These are phyloP conservation scores for Thalassiosira mediterranea DNA, from an alignment of 352 stramenopile species.

Conservation along the genomic window DNA sequence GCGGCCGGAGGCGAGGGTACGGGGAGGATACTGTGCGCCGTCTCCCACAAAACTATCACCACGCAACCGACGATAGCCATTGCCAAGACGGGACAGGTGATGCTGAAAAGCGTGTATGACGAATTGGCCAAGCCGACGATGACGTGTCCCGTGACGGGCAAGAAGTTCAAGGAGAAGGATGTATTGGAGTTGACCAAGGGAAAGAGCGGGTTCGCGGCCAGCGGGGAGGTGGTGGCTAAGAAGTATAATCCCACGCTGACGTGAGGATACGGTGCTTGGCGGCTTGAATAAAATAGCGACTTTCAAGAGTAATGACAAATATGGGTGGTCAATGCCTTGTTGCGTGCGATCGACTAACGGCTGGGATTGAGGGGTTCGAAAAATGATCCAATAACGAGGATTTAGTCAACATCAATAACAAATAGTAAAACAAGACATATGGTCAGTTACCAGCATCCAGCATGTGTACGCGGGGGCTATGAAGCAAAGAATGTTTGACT, in stretches of 20 bases:
- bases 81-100: slow-evolving; percentile 68
- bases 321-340: too few species aligned
- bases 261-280: too few species aligned
- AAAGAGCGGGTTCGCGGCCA: slow-evolving; percentile 72
- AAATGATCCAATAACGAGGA: too few species aligned
- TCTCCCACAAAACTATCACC: slow-evolving; percentile 79
- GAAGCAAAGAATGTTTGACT: too few species aligned
- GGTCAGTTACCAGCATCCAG: too few species aligned
- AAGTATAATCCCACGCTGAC: slow-evolving; percentile 80
- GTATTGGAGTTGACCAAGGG: slow-evolving; percentile 72
- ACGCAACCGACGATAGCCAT: slow-evolving; percentile 72
- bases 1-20: slow-evolving; percentile 16
- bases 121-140: slow-evolving; percentile 61
- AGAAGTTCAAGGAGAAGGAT: slow-evolving; percentile 76
- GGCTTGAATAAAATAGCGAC: too few species aligned
- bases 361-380: too few species aligned
- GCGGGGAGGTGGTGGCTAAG: slow-evolving; percentile 64
- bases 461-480: too few species aligned
- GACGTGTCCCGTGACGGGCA: slow-evolving; percentile 68
- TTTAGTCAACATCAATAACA: too few species aligned
- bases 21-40: slow-evolving; percentile 62
- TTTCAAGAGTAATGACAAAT: too few species aligned
- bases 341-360: too few species aligned
- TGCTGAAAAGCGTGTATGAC: slow-evolving; percentile 71
- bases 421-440: too few species aligned